phyloP scores from a whole-genome alignment of 139 green algal genomes.

The Astrephomene gubernaculifera region DNA sequence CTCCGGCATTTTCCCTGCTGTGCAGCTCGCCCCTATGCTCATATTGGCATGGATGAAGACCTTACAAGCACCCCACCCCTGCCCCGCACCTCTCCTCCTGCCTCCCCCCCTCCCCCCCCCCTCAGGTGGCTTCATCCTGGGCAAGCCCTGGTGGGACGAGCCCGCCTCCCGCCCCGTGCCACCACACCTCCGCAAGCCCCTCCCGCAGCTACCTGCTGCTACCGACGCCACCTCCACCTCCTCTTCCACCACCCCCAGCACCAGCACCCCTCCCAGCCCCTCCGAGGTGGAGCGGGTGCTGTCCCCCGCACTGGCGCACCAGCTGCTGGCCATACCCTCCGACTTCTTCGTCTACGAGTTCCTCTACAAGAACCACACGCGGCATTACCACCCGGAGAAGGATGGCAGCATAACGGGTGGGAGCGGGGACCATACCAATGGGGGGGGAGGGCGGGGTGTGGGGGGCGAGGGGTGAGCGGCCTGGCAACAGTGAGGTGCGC shows the following conservation, averaged over 20 bases:
- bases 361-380: constrained; percentile 59
- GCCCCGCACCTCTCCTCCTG: neutral
- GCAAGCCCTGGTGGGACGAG: constrained; percentile 34
- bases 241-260: neutral
- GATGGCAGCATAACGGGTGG: neutral
- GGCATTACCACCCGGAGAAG: constrained; percentile 46
- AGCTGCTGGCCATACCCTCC: constrained; percentile 37
- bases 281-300: constrained; percentile 37
- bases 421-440: too few relatives aligned
- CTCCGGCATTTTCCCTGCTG: too few relatives aligned
- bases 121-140: constrained; percentile 42
- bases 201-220: too few relatives aligned
- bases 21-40: too few relatives aligned
- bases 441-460: too few relatives aligned
- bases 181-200: neutral
- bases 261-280: neutral
- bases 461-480: too few relatives aligned
- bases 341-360: constrained; percentile 61
- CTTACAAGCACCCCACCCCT: neutral
- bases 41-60: neutral
- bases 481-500: too few relatives aligned
- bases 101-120: neutral
- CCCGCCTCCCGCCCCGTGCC: neutral
- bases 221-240: neutral
- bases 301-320: constrained; percentile 20